Evolutionary conservation across 2,329 filamentous ascomycete species (phyloP).

Genomic region (Verticillium tricorpus): DNA sequence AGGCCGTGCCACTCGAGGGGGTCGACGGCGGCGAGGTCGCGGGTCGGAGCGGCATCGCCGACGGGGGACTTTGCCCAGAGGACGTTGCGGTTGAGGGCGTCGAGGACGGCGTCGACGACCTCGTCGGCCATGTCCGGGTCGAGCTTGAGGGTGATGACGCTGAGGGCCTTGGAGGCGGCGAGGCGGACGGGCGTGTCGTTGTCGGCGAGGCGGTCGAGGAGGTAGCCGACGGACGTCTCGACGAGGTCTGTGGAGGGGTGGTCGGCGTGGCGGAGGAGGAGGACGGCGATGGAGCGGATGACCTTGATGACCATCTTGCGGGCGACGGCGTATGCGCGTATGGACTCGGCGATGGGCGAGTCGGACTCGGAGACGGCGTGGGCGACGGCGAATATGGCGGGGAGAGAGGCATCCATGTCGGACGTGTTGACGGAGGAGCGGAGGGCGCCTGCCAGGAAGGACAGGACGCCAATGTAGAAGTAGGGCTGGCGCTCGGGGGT

Average conservation of each 20-base stretch:
- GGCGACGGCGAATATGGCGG: constrained; percentile 60
- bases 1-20: constrained; percentile 88
- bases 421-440: constrained; percentile 66
- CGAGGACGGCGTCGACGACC: constrained; percentile 81
- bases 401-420: constrained; percentile 65
- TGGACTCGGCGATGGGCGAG: constrained; percentile 41
- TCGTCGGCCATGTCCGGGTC: constrained; percentile 77
- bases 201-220: constrained; percentile 75
- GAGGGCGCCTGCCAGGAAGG: constrained; percentile 73
- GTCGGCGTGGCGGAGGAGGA: constrained; percentile 52
- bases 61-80: constrained; percentile 42
- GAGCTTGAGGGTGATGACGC: constrained; percentile 77
- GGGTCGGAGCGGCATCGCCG: constrained; percentile 27
- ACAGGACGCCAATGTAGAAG: constrained; percentile 71
- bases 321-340: constrained; percentile 71
- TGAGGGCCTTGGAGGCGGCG: constrained; percentile 88
- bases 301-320: constrained; percentile 83
- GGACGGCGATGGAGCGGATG: constrained; percentile 67
- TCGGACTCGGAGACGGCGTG: constrained; percentile 50
- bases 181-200: constrained; percentile 88
- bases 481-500: constrained; percentile 54
- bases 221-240: constrained; percentile 76
- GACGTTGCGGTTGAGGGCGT: constrained; percentile 57
- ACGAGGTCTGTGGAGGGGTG: constrained; percentile 48
- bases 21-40: constrained; percentile 71